Percentiles rank a stretch among this genome's conserved stretches.
Evolutionary conservation across 1,284 basidiomycete genomes (phyloP).

Genomic region (Moesziomyces sp.): DNA sequence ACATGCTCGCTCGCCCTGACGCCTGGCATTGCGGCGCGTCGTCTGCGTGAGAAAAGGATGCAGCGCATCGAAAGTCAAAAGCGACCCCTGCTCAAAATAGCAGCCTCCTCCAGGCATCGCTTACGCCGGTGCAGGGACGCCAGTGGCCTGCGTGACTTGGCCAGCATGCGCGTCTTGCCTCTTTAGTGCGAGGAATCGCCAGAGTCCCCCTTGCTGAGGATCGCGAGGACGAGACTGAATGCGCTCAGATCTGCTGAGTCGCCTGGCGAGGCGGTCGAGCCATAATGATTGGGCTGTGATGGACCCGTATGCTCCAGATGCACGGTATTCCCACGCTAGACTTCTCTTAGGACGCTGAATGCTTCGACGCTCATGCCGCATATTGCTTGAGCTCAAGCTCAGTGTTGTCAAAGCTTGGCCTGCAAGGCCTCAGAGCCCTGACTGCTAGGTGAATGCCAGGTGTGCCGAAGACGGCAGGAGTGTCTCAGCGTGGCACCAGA

Average conservation of each 20-base stretch:
- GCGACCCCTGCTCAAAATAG: conserved; percentile 19
- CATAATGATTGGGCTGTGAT: not conserved
- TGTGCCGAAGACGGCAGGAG: too few species aligned
- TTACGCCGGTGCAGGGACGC: too few species aligned
- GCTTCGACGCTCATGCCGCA: conserved; percentile 6
- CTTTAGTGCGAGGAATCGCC: too few species aligned
- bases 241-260: not conserved
- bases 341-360: not conserved
- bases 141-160: conserved; percentile 2
- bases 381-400: not conserved
- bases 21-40: not conserved
- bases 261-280: too few species aligned
- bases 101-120: conserved; percentile 3
- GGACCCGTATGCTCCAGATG: conserved; percentile 1
- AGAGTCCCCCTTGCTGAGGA: conserved; percentile 17
- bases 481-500: not conserved
- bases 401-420: too few species aligned
- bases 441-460: too few species aligned
- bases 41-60: conserved; percentile 1
- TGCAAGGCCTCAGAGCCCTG: too few species aligned
- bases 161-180: not conserved
- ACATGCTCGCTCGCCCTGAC: not conserved
- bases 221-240: not conserved
- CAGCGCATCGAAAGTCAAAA: not conserved
- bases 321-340: conserved; percentile 2